Conservation (phyloP, 768 basidiomycete genomes). For the Kondoa malvinella region DNA sequence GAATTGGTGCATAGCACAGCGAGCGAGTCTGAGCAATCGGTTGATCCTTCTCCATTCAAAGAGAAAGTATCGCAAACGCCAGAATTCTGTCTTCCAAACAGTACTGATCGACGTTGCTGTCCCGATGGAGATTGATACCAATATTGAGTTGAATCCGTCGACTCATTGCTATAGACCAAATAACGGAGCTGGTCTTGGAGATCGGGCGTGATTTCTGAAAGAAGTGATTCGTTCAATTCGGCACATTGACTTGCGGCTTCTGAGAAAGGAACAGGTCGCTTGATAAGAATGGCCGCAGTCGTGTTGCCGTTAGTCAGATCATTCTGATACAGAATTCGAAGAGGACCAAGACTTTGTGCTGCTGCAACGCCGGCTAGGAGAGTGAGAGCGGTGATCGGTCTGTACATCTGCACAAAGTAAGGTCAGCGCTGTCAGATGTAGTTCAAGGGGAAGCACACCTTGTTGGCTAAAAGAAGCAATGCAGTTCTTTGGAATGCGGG, state of each 20-base stretch:
- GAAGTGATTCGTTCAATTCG: conserved; percentile 11
- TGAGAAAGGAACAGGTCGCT: neutral
- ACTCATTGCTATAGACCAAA: conserved; percentile 9
- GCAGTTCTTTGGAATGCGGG: too few relatives aligned
- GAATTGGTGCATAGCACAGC: conserved; percentile 18
- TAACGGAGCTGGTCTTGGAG: conserved; percentile 16
- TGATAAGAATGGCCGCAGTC: conserved; percentile 9
- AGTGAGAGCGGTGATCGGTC: too few relatives aligned
- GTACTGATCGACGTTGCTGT: conserved; percentile 5
- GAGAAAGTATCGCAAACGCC: conserved; percentile 10
- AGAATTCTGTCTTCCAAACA: conserved; percentile 6
- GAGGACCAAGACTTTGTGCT: too few relatives aligned
- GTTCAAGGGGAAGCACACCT: too few relatives aligned
- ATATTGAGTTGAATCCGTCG: conserved; percentile 8
- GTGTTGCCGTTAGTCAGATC: conserved; percentile 10
- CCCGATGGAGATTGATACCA: neutral
- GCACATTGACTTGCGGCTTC: conserved; percentile 9
- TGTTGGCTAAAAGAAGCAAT: too few relatives aligned
- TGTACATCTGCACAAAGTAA: too few relatives aligned
- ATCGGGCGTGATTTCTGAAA: conserved; percentile 10
- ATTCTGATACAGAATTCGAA: conserved; percentile 15
- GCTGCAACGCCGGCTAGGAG: too few relatives aligned
- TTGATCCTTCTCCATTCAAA: neutral
- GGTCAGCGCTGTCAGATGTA: too few relatives aligned
- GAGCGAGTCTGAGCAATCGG: neutral